Conservation (phyloP, 257 asterid genomes). For the Solanum arcanum region DNA sequence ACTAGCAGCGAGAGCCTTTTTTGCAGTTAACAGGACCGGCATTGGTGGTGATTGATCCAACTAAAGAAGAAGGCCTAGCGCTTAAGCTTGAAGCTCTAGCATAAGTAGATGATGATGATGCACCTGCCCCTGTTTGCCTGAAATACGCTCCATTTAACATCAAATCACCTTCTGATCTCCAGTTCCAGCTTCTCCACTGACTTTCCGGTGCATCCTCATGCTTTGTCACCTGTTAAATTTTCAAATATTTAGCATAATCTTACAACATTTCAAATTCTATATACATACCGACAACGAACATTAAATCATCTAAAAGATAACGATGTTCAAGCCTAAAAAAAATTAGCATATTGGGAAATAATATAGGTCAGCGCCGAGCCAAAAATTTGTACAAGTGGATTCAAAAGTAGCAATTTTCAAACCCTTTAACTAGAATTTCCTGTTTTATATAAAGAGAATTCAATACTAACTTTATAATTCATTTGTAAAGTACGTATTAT, state of each 20-base stretch:
- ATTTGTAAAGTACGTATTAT: background rate
- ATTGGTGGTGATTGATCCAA: constrained; percentile 38
- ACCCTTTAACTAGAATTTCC: too few species aligned
- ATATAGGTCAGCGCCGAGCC: too few species aligned
- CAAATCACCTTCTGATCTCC: constrained; percentile 82
- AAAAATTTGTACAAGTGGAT: too few species aligned
- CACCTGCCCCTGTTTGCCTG: constrained; percentile 58
- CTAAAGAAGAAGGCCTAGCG: constrained; percentile 65
- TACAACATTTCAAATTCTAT: background rate
- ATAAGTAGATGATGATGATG: constrained; percentile 19
- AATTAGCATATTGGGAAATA: too few species aligned
- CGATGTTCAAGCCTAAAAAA: too few species aligned
- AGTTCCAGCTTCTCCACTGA: constrained; percentile 73
- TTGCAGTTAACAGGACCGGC: constrained; percentile 62
- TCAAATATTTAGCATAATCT: background rate
- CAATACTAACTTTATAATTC: too few species aligned
- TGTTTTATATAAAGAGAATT: too few species aligned
- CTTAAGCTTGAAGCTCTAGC: constrained; percentile 72
- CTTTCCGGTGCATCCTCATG: constrained; percentile 85
- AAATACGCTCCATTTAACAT: constrained; percentile 83
- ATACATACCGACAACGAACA: too few species aligned
- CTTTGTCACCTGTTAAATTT: constrained; percentile 54
- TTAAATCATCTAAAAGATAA: too few species aligned
- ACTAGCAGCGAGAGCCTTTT: constrained; percentile 50
- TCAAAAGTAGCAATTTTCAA: too few species aligned